phyloP scores from a whole-genome alignment of 768 basidiomycete species.

The Mycena filopes region DNA sequence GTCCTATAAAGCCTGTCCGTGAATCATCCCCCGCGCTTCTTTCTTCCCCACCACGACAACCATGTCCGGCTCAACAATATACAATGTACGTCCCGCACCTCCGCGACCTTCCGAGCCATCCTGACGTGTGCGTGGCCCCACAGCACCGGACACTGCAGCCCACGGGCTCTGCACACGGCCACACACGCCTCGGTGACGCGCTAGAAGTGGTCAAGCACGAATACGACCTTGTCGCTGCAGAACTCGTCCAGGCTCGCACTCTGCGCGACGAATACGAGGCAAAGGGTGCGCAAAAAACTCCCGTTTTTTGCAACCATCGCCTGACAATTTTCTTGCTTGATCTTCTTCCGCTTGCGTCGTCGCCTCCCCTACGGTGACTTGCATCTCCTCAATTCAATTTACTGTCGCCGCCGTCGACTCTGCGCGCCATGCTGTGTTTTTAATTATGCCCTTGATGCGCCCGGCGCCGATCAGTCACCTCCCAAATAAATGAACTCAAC shows the following conservation, averaged over 20 bases:
- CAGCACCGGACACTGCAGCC: constrained; percentile 69
- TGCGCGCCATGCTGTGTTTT: constrained; percentile 15
- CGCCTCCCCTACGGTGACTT: neutral
- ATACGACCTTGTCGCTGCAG: constrained; percentile 79
- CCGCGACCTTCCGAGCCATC: neutral
- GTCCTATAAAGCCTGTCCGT: constrained; percentile 12
- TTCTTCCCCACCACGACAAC: constrained; percentile 1
- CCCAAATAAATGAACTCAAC: constrained; percentile 90
- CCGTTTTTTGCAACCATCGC: neutral
- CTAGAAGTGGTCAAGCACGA: constrained; percentile 87
- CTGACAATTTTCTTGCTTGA: constrained; percentile 1
- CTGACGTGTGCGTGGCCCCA: constrained; percentile 14
- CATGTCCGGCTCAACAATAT: constrained; percentile 22
- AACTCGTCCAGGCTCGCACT: constrained; percentile 71
- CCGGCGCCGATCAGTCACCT: constrained; percentile 59
- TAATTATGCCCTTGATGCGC: constrained; percentile 17
- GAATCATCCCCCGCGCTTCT: constrained; percentile 17
- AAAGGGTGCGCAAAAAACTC: constrained; percentile 68
- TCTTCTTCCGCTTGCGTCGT: neutral
- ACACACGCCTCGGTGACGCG: constrained; percentile 74
- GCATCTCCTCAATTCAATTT: neutral
- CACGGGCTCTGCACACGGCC: constrained; percentile 51
- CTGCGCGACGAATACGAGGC: constrained; percentile 92
- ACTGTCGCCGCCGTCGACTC: neutral
- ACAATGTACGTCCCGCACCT: constrained; percentile 15